Evolutionary conservation across 1,284 basidiomycete species (phyloP).

Genomic region (Malassezia japonica): DNA sequence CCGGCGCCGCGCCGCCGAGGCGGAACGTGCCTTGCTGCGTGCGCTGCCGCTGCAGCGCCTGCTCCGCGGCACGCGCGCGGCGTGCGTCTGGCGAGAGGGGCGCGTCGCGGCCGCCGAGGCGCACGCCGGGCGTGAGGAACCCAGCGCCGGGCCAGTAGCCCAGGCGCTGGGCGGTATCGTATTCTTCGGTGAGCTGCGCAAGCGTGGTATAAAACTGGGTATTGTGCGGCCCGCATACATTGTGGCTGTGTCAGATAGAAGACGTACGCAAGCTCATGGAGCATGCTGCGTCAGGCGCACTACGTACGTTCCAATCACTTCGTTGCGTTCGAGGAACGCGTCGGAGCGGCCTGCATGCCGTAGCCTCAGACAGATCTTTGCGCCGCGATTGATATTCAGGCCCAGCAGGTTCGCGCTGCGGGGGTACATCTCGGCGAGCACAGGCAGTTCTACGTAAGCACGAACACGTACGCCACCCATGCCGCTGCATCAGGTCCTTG

Average conservation of each 20-base stretch:
- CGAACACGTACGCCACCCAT: conserved; percentile 18
- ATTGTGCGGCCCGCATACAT: conserved; percentile 30
- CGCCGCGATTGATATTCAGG: conserved; percentile 25
- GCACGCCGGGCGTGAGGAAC: conserved; percentile 15
- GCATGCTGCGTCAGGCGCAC: conserved; percentile 16
- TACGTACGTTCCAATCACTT: conserved; percentile 19
- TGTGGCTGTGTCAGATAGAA: conserved; percentile 24
- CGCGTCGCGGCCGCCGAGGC: conserved; percentile 11
- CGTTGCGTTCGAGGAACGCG: conserved; percentile 14
- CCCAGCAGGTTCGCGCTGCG: conserved; percentile 19
- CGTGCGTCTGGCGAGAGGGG: neutral
- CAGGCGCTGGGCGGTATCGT: conserved; percentile 8
- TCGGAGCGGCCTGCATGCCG: conserved; percentile 6
- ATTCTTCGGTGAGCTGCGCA: conserved; percentile 22
- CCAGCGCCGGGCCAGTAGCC: conserved; percentile 23
- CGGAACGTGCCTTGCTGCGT: neutral
- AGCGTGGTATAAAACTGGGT: conserved; percentile 20
- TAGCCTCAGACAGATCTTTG: conserved; percentile 27
- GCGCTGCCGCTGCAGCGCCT: neutral
- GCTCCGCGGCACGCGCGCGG: neutral
- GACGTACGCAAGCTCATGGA: conserved; percentile 30
- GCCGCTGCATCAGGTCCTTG: conserved; percentile 20
- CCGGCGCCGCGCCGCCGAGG: neutral
- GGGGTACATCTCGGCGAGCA: conserved; percentile 24
- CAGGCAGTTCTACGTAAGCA: conserved; percentile 13